Percentiles rank a stretch among this genome's conserved stretches.
phyloP scores from a whole-genome alignment of 352 stramenopile genomes.

The Phytophthora rubi region DNA sequence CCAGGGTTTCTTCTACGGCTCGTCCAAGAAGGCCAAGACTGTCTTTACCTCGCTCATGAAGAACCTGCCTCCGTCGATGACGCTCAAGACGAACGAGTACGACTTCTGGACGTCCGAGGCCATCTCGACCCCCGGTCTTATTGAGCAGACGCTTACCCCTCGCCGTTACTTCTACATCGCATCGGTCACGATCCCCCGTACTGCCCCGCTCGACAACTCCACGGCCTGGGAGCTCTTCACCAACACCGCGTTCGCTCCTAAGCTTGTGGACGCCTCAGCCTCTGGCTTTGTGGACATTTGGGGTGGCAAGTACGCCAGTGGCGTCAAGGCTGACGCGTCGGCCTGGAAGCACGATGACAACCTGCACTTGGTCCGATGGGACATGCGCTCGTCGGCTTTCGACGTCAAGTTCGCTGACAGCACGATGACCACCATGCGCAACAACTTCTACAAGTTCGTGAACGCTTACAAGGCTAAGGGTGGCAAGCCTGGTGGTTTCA shows the following conservation, averaged over 20 bases:
- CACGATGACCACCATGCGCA: conserved; percentile 11
- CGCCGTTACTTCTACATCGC: conserved; percentile 38
- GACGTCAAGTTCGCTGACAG: conserved; percentile 35
- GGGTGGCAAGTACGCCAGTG: conserved; percentile 10
- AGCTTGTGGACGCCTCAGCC: conserved; percentile 24
- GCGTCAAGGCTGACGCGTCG: conserved; percentile 19
- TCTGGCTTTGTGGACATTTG: conserved; percentile 18
- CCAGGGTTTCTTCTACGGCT: conserved; percentile 32
- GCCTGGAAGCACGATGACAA: conserved; percentile 38
- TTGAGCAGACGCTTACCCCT: conserved; percentile 21
- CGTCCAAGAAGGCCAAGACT: neutral
- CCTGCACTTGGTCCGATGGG: conserved; percentile 33
- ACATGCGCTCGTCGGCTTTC: conserved; percentile 30
- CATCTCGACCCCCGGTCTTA: conserved; percentile 22
- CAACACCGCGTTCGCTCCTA: conserved; percentile 21
- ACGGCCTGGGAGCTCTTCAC: conserved; percentile 28
- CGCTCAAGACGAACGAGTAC: conserved; percentile 20
- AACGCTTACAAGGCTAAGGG: conserved; percentile 29
- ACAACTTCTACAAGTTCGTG: conserved; percentile 8
- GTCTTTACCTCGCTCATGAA: conserved; percentile 28
- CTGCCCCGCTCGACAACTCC: conserved; percentile 21
- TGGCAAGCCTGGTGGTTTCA: conserved; percentile 29
- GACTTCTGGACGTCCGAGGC: conserved; percentile 32
- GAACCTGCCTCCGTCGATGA: conserved; percentile 26
- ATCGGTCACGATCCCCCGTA: conserved; percentile 34